phyloP scores from a whole-genome alignment of 805 yeast genomes.

The Yamadazyma akitaensis region DNA sequence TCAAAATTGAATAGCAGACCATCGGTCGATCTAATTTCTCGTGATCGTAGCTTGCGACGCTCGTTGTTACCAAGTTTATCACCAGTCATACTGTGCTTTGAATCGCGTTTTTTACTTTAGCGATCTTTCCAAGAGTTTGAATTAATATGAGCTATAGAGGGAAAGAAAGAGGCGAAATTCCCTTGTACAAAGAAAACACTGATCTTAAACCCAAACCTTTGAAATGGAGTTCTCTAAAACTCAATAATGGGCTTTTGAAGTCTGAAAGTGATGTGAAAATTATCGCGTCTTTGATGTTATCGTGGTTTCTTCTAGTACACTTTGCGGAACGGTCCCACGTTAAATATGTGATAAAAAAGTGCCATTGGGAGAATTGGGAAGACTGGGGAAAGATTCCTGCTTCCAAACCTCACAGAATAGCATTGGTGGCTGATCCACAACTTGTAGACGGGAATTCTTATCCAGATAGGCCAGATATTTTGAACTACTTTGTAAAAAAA shows the following conservation, averaged over 20 bases:
- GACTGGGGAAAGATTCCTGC: constrained; percentile 48
- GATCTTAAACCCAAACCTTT: neutral
- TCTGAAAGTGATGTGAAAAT: constrained; percentile 1
- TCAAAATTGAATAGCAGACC: constrained; percentile 33
- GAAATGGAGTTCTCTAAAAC: neutral
- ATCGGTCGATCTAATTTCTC: constrained; percentile 6
- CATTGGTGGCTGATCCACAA: constrained; percentile 89
- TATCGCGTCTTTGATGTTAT: constrained; percentile 5
- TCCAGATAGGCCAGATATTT: constrained; percentile 57
- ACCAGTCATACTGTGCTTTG: neutral
- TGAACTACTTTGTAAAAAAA: constrained; percentile 54
- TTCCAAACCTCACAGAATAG: constrained; percentile 43
- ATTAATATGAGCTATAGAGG: constrained; percentile 21
- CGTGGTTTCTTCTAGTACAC: constrained; percentile 29
- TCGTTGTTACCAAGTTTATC: constrained; percentile 6
- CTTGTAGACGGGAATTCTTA: constrained; percentile 86
- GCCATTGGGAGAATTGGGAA: constrained; percentile 65
- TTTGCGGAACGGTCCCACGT: constrained; percentile 32
- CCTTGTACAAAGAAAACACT: neutral
- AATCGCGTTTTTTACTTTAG: neutral
- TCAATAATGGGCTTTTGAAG: neutral
- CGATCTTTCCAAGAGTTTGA: neutral
- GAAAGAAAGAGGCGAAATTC: constrained; percentile 14
- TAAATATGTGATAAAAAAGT: constrained; percentile 20
- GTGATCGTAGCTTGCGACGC: constrained; percentile 24